These are phyloP conservation scores for Aureobasidium musti DNA, from an alignment of 2,329 filamentous ascomycete genomes.

Conservation along the genomic window DNA sequence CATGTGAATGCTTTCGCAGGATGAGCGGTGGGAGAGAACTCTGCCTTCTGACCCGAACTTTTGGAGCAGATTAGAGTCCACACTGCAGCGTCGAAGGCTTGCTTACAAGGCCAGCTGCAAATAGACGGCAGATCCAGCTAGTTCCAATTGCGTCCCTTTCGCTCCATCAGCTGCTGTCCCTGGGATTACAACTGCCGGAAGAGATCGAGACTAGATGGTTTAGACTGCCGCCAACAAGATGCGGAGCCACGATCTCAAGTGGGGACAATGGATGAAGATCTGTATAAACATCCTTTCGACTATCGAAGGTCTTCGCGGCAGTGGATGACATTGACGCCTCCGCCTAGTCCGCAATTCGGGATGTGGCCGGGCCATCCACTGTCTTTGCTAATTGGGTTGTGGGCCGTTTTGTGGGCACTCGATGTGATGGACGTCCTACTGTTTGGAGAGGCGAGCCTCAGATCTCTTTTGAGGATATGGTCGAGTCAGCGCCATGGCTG, in stretches of 20 bases:
- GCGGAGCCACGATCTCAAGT: slow-evolving; percentile 12
- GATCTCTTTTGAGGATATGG: slow-evolving; percentile 2
- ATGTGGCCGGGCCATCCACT: too few species aligned
- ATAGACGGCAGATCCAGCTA: not conserved
- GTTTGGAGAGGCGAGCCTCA: slow-evolving; percentile 24
- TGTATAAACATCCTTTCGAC: not conserved
- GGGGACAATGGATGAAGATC: not conserved
- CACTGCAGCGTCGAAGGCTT: not conserved
- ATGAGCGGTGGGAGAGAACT: not conserved
- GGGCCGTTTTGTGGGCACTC: slow-evolving; percentile 10
- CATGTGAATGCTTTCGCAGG: not conserved
- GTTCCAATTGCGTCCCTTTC: not conserved
- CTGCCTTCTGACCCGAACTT: not conserved
- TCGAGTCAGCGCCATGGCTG: slow-evolving; percentile 10
- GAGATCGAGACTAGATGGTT: not conserved
- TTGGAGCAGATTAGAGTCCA: not conserved
- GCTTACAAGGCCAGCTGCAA: not conserved
- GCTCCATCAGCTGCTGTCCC: not conserved
- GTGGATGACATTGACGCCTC: not conserved
- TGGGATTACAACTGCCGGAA: not conserved
- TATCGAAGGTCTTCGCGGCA: not conserved
- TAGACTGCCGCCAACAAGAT: not conserved
- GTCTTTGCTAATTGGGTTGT: not conserved
- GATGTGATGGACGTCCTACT: slow-evolving; percentile 1
- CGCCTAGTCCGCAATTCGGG: not conserved